Evolutionary conservation across 305 asterid genomes (phyloP), one percentile per base, ranked within the genome.

Genomic region (Petunia hybrid): DNA sequence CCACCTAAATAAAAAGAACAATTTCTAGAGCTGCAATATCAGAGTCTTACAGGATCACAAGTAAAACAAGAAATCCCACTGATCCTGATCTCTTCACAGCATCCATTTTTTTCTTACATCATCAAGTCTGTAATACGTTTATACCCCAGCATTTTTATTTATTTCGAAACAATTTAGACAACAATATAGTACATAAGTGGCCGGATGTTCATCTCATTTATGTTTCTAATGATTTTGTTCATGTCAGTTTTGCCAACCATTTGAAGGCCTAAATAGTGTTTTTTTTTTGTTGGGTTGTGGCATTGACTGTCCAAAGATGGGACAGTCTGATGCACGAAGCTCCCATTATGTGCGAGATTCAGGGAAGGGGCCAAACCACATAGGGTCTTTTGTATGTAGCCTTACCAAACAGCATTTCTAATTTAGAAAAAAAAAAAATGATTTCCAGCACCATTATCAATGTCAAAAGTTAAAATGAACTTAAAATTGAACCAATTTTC

Each of bases 221-320:
- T 4, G 35, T 63, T 39, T 63, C 69, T 63, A 63, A 10, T 63
- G 36, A 35, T 38, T 38, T 65, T 65, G 16, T 5, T 65, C 71
- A 65, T 65, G 48, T 5, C 6, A 39, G 71, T 40, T 64, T 40
- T 40, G 71, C 31, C 70, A 65, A 65, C 39, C 43, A 65, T 65
- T 64, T 39, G 39, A 39, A 12, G 31, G 35, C 9, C 22, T 8
- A 39, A 65, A 65, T 57, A n/a, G 62, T 39, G 70, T 38, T 2
- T 39, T 65, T 39, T 63, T 1, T 14, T 14, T 4, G 3, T 65
- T 39, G 38, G 48, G 43, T 39, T 2, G 14, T 65, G 46, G 3
- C 46, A 65, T 65, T 13, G 45, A 39, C 71, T 65, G 48, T 12
- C 71, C 38, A 65, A 65, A 65, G 71, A 65, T 65, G 45, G 43